Conservation (phyloP, 371 early-diverging fungal genomes). For the Mortierella sp. region DNA sequence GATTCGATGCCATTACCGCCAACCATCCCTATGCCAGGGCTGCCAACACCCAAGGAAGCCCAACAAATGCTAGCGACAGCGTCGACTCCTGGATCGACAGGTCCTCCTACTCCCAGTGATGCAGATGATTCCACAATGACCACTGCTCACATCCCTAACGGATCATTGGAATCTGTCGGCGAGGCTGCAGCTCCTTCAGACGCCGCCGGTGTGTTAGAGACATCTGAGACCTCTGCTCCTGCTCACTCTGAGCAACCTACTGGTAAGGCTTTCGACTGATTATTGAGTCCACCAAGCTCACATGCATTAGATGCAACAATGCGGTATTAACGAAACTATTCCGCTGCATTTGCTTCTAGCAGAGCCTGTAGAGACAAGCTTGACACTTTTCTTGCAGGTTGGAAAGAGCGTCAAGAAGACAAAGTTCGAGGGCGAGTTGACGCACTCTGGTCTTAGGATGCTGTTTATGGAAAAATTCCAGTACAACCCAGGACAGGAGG, state of each 20-base stretch:
- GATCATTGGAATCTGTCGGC: background rate
- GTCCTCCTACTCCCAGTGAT: background rate
- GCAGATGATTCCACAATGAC: conserved; percentile 7
- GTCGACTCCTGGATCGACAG: background rate
- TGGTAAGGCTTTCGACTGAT: conserved; percentile 2
- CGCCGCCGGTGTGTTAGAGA: background rate
- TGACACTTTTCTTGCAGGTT: conserved; percentile 65
- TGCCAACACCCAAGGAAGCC: background rate
- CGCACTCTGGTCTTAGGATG: conserved; percentile 70
- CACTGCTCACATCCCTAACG: conserved; percentile 5
- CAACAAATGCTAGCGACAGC: background rate
- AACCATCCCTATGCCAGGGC: conserved; percentile 17
- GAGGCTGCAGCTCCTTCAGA: background rate
- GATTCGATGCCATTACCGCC: conserved; percentile 25
- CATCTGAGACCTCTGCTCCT: background rate
- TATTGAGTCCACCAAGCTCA: background rate
- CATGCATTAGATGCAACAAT: background rate
- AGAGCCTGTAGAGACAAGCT: conserved; percentile 22
- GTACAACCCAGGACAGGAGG: conserved; percentile 71
- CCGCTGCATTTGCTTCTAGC: background rate
- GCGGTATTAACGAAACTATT: background rate
- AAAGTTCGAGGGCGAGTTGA: conserved; percentile 68
- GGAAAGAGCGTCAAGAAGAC: conserved; percentile 67
- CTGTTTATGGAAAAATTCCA: conserved; percentile 75
- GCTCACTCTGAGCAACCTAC: conserved; percentile 10